phyloP scores from a whole-genome alignment of 208 protist genomes.

The Trypanosoma melophagium region DNA sequence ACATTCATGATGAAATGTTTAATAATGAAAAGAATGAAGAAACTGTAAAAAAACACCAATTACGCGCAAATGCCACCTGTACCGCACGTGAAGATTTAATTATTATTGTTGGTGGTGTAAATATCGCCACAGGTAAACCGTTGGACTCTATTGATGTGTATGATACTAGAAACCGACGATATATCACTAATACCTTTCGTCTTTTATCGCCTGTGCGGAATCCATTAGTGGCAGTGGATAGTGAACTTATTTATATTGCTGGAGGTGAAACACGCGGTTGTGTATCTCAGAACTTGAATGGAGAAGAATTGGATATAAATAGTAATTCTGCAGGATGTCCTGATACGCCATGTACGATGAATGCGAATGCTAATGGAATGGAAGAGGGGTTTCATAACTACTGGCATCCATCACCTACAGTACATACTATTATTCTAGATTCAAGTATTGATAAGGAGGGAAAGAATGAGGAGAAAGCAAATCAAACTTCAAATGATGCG shows the following conservation, averaged over 20 bases:
- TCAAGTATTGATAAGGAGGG: too few species aligned
- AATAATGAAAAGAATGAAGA: background rate
- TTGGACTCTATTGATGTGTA: slow-evolving; percentile 20
- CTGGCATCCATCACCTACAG: slow-evolving; percentile 1
- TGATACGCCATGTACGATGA: background rate
- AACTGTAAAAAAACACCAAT: background rate
- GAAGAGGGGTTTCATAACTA: background rate
- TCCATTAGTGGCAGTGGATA: slow-evolving; percentile 26
- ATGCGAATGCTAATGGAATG: background rate
- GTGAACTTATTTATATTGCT: slow-evolving; percentile 24
- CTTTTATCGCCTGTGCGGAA: slow-evolving; percentile 14
- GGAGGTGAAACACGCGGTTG: slow-evolving; percentile 10
- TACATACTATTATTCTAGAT: slow-evolving; percentile 8
- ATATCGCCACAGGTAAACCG: slow-evolving; percentile 15
- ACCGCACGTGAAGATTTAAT: slow-evolving; percentile 16
- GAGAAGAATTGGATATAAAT: too few species aligned
- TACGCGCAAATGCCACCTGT: slow-evolving; percentile 32
- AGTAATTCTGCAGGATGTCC: background rate
- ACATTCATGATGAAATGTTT: background rate
- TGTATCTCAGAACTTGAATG: too few species aligned
- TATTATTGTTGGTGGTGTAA: slow-evolving; percentile 31
- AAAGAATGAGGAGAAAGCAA: background rate
- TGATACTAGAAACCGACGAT: slow-evolving; percentile 17
- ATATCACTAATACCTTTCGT: slow-evolving; percentile 1
- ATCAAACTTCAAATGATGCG: background rate